A percentile compares a stretch with the other conserved stretches of the same genome.
Conservation (phyloP, 768 basidiomycete genomes). For the Boletus rubescentipes region DNA sequence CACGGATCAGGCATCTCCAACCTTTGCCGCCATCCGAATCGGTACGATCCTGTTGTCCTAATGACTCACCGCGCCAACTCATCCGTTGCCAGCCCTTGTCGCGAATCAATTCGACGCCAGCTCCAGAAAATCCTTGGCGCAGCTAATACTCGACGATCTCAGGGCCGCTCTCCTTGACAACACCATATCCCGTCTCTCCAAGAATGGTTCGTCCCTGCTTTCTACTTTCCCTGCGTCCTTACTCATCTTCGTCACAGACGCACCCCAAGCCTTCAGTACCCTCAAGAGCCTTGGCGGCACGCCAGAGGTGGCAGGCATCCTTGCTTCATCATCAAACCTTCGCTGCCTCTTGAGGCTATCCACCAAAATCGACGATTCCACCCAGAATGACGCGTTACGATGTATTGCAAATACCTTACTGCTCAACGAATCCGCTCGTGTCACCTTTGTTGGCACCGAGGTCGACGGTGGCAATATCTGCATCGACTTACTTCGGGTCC, state of each 20-base stretch:
- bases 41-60: constrained; percentile 14
- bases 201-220: constrained; percentile 48
- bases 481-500: constrained; percentile 59
- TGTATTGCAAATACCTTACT: constrained; percentile 80
- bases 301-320: constrained; percentile 61
- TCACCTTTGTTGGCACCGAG: constrained; percentile 52
- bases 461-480: constrained; percentile 64
- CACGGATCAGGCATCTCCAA: not conserved
- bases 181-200: constrained; percentile 48
- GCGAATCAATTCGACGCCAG: constrained; percentile 33
- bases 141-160: constrained; percentile 60
- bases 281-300: constrained; percentile 76
- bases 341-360: constrained; percentile 53
- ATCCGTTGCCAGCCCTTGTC: constrained; percentile 12
- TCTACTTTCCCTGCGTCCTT: not conserved
- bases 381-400: constrained; percentile 67
- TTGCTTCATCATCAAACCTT: constrained; percentile 57
- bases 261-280: constrained; percentile 61
- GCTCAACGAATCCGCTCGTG: constrained; percentile 61
- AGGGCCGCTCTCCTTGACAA: constrained; percentile 34
- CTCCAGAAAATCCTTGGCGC: constrained; percentile 55
- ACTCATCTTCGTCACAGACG: constrained; percentile 45
- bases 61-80: constrained; percentile 7
- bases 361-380: constrained; percentile 51
- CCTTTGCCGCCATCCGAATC: constrained; percentile 13